Evolutionary conservation across 2,329 filamentous ascomycete species (phyloP), one percentile per base, ranked within the genome.

Genomic region (Fusarium euwallaceae): DNA sequence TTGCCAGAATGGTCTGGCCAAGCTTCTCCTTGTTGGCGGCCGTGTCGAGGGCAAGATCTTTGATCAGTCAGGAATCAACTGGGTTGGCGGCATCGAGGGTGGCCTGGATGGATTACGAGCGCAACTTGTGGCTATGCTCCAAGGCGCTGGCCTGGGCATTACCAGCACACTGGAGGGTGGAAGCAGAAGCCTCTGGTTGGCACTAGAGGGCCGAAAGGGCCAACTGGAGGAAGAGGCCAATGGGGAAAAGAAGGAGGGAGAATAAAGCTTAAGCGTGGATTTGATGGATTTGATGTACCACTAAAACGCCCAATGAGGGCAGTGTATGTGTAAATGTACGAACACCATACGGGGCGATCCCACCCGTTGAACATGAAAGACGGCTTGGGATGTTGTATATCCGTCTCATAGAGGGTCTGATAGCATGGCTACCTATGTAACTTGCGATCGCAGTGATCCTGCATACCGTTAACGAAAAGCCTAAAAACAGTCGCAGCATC

Each of bases 11-110:
- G 97, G 94, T 9, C 82, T 99, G 76, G 91, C 95, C 79, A 99
- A 99, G 85, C 84, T 99, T 73, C 87, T 97, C 82, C 84, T 99
- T 37, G 85, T 99, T 16, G 97, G 95, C 63, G 95, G 95, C 16
- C 89, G 97, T 61, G 90, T 98, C 34, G 97, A 99, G 80, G 94
- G 94, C 72, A 92, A 91, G 82, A 90, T 95, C 36, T 95, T 98
- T 79, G 95, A 98, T 80, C 83, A 89, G 56, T 91, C 92, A 12
- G 93, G 93, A 64, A 82, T 92, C 60, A 86, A 84, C 77, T 91
- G 88, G 88, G 87, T 92, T 36, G 89, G 95, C 67, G 88, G 92
- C 39, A 97, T 98, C 78, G 87, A 93, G 76, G 95, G 94, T 69
- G 95, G 95, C 43, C 82, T 98, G 73, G 92, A 95, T 43, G 93